Evolutionary conservation across 2,329 filamentous ascomycete genomes (phyloP).

Genomic region (Neoarthrinium moseri): DNA sequence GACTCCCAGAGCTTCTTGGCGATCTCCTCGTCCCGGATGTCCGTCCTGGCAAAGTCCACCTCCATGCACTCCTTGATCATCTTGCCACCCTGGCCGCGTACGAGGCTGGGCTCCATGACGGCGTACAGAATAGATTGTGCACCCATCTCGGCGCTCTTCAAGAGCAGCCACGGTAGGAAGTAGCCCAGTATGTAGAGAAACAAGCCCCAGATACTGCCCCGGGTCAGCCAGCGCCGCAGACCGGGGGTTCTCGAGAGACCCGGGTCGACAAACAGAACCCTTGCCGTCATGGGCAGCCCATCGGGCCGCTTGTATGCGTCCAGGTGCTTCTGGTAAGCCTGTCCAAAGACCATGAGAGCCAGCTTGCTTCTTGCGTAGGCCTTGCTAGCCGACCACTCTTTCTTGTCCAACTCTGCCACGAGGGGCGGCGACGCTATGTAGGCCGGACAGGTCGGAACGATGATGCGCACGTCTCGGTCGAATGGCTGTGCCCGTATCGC

Average conservation of each 20-base stretch:
- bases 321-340: conserved; percentile 90
- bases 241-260: conserved; percentile 83
- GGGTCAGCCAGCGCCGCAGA: conserved; percentile 80
- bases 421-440: conserved; percentile 78
- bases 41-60: conserved; percentile 67
- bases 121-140: conserved; percentile 86
- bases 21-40: conserved; percentile 74
- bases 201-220: conserved; percentile 80
- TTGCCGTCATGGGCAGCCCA: conserved; percentile 74
- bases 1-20: conserved; percentile 89
- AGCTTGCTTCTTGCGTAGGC: conserved; percentile 70
- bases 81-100: conserved; percentile 63
- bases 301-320: conserved; percentile 83
- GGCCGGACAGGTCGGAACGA: conserved; percentile 83
- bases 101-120: conserved; percentile 75
- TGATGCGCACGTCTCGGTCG: conserved; percentile 86
- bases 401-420: conserved; percentile 47
- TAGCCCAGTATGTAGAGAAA: conserved; percentile 75
- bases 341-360: conserved; percentile 84
- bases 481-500: conserved; percentile 88
- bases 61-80: conserved; percentile 87
- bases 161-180: conserved; percentile 78
- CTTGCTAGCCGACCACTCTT: conserved; percentile 52
- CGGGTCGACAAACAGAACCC: conserved; percentile 85
- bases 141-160: conserved; percentile 82